Evolutionary conservation across 1,139 yeast species (phyloP).

Genomic region (Blastobotrys proliferans): DNA sequence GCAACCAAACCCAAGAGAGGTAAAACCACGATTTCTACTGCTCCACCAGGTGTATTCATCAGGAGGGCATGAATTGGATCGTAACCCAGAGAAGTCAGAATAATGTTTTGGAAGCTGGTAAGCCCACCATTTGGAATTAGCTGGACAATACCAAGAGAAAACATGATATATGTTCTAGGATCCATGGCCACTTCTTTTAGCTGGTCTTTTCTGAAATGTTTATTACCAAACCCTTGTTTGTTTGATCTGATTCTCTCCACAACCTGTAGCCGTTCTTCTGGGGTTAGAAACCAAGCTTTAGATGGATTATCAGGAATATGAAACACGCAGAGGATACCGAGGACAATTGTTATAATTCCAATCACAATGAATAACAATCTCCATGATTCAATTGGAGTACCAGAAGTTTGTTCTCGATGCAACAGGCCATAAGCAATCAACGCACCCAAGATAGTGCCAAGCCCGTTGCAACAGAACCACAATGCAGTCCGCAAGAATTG

Average conservation of each 20-base stretch:
- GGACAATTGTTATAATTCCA: constrained; percentile 48
- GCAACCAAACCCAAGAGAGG: constrained; percentile 26
- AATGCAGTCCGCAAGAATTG: constrained; percentile 51
- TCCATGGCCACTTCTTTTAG: constrained; percentile 41
- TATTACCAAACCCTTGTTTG: constrained; percentile 55
- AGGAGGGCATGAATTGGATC: constrained; percentile 39
- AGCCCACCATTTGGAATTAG: constrained; percentile 54
- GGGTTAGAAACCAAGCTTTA: constrained; percentile 50
- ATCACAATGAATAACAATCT: constrained; percentile 57
- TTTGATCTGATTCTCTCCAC: constrained; percentile 45
- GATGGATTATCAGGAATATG: constrained; percentile 50
- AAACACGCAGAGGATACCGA: constrained; percentile 45
- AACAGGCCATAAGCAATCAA: constrained; percentile 39
- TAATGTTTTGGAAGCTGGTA: constrained; percentile 43
- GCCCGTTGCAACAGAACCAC: constrained; percentile 43
- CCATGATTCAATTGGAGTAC: constrained; percentile 50
- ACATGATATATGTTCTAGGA: constrained; percentile 49
- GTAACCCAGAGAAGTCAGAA: constrained; percentile 40
- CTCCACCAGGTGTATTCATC: constrained; percentile 41
- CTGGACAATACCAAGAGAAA: constrained; percentile 38
- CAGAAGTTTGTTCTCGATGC: constrained; percentile 38
- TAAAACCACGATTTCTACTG: constrained; percentile 33
- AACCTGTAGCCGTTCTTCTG: constrained; percentile 48
- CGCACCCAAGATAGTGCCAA: constrained; percentile 37
- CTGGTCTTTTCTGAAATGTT: constrained; percentile 51